phyloP scores from a whole-genome alignment of 2,329 filamentous ascomycete genomes.

The Stemphylium vesicarium region DNA sequence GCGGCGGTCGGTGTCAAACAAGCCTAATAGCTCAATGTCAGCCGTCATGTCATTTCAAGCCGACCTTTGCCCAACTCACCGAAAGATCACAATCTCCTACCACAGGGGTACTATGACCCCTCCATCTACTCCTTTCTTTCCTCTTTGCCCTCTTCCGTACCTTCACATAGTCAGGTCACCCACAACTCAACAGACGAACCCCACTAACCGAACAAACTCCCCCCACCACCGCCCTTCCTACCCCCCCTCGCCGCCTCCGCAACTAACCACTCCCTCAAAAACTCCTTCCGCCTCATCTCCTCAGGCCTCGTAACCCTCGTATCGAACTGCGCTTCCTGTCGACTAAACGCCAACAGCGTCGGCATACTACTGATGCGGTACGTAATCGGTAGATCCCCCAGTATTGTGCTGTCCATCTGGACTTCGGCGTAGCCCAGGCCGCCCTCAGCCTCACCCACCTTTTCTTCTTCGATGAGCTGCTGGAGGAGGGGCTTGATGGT shows the following conservation, averaged over 20 bases:
- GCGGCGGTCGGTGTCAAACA: too few species aligned
- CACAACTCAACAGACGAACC: background rate
- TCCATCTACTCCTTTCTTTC: background rate
- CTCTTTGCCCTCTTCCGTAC: background rate
- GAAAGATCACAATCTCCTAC: background rate
- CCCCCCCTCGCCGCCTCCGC: conserved; percentile 56
- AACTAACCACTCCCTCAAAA: conserved; percentile 56
- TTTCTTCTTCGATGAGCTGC: conserved; percentile 52
- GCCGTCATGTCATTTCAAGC: background rate
- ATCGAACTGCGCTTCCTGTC: conserved; percentile 57
- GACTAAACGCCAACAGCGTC: conserved; percentile 58
- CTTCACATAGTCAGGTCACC: conserved; percentile 8
- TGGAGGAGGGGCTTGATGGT: conserved; percentile 52
- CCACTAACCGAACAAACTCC: conserved; percentile 47
- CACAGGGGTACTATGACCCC: too few species aligned
- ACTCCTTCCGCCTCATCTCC: conserved; percentile 54
- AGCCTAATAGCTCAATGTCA: background rate
- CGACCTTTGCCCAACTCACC: background rate
- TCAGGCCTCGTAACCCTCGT: conserved; percentile 54
- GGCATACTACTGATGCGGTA: conserved; percentile 54
- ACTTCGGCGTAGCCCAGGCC: conserved; percentile 57
- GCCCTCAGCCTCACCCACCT: conserved; percentile 52
- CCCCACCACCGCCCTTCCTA: conserved; percentile 53
- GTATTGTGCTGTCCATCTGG: conserved; percentile 54
- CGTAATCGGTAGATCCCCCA: conserved; percentile 51